Evolutionary conservation across 2,329 filamentous ascomycete genomes (phyloP).

Genomic region (Aureobasidium leucospermi): DNA sequence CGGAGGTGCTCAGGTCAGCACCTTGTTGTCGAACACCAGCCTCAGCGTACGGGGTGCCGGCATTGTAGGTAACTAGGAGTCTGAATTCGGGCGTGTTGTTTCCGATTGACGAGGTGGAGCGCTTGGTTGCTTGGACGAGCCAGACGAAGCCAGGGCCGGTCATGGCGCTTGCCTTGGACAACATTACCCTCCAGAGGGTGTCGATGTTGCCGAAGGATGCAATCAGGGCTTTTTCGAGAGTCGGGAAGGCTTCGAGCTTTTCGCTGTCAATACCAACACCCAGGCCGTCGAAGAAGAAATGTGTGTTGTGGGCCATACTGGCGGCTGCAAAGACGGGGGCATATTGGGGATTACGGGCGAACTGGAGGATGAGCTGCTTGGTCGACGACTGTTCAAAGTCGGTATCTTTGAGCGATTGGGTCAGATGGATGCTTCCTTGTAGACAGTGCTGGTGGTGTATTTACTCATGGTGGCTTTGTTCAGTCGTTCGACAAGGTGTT

Average conservation of each 20-base stretch:
- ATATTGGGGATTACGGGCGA: slow-evolving; percentile 68
- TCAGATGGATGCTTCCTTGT: neutral
- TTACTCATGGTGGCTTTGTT: slow-evolving; percentile 67
- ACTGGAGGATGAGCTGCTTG: slow-evolving; percentile 63
- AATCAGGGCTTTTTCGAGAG: slow-evolving; percentile 54
- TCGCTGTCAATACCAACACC: slow-evolving; percentile 17
- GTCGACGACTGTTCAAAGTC: slow-evolving; percentile 54
- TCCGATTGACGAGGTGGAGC: slow-evolving; percentile 19
- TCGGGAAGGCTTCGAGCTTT: slow-evolving; percentile 47
- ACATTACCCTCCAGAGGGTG: slow-evolving; percentile 70
- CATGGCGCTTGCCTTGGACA: slow-evolving; percentile 78
- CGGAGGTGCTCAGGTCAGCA: slow-evolving; percentile 56
- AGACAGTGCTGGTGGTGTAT: slow-evolving; percentile 19
- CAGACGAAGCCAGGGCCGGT: slow-evolving; percentile 97
- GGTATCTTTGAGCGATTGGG: slow-evolving; percentile 44
- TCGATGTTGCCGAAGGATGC: slow-evolving; percentile 74
- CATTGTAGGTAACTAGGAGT: slow-evolving; percentile 82
- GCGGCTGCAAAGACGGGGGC: slow-evolving; percentile 91
- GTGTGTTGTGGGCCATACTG: slow-evolving; percentile 90
- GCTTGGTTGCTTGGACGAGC: slow-evolving; percentile 53
- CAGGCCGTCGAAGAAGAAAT: slow-evolving; percentile 63
- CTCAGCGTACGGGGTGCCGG: slow-evolving; percentile 77
- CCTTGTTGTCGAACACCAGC: slow-evolving; percentile 71
- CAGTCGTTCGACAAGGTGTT: slow-evolving; percentile 64
- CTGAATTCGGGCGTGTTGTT: slow-evolving; percentile 41